These are phyloP conservation scores for Cyberlindnera maritima DNA, from an alignment of 805 yeast species.

Conservation along the genomic window DNA sequence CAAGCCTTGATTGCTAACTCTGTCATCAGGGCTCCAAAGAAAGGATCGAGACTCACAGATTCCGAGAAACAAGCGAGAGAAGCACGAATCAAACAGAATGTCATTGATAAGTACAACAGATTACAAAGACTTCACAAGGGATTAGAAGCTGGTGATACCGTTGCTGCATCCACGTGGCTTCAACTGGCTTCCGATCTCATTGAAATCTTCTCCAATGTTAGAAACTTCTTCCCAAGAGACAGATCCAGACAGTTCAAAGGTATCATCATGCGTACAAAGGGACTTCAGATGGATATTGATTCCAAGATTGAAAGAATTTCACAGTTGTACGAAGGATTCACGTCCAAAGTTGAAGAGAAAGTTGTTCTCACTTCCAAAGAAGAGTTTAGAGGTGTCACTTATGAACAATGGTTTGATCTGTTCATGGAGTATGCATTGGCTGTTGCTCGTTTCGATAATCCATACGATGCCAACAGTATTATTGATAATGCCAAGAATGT, in stretches of 20 bases:
- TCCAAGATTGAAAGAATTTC: constrained; percentile 69
- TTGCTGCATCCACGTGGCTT: constrained; percentile 78
- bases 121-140: constrained; percentile 51
- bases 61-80: constrained; percentile 56
- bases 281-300: constrained; percentile 62
- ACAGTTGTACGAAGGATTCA: constrained; percentile 56
- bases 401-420: constrained; percentile 81
- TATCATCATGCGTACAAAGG: constrained; percentile 58
- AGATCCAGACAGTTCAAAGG: constrained; percentile 69
- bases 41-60: constrained; percentile 31
- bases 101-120: constrained; percentile 52
- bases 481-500: constrained; percentile 74
- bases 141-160: constrained; percentile 46
- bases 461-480: constrained; percentile 64
- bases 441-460: constrained; percentile 55
- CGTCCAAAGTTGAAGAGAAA: constrained; percentile 40
- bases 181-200: constrained; percentile 79
- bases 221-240: constrained; percentile 77
- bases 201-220: constrained; percentile 75
- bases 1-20: constrained; percentile 27
- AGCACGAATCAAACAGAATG: constrained; percentile 53
- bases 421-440: constrained; percentile 77
- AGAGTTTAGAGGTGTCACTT: constrained; percentile 71
- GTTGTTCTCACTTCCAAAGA: constrained; percentile 45
- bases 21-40: constrained; percentile 27